These are phyloP conservation scores for Phytophthora parvispora DNA, from an alignment of 352 stramenopile genomes.

Conservation along the genomic window DNA sequence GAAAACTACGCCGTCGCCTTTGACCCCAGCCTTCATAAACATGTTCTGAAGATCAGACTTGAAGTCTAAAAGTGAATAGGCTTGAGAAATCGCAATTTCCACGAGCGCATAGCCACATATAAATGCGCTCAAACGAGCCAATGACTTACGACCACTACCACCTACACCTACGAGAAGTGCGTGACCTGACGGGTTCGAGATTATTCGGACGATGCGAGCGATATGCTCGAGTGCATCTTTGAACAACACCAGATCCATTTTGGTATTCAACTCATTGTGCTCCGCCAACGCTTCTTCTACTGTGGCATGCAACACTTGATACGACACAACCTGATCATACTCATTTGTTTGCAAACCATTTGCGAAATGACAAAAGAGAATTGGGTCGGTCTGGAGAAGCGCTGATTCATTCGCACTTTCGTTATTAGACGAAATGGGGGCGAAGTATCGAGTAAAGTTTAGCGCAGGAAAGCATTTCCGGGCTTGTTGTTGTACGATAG, in stretches of 20 bases:
- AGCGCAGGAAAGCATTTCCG: slow-evolving; percentile 95
- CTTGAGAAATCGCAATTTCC: slow-evolving; percentile 93
- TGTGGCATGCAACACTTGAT: slow-evolving; percentile 66
- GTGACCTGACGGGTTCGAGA: slow-evolving; percentile 95
- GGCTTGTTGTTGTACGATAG: slow-evolving; percentile 89
- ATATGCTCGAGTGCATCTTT: slow-evolving; percentile 97
- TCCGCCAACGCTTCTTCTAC: slow-evolving; percentile 93
- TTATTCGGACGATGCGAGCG: slow-evolving; percentile 94
- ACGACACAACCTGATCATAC: slow-evolving; percentile 93
- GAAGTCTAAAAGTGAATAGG: slow-evolving; percentile 94
- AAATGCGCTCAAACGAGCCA: slow-evolving; percentile 92
- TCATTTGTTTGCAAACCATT: slow-evolving; percentile 88
- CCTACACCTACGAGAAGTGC: slow-evolving; percentile 96
- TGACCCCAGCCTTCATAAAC: slow-evolving; percentile 92
- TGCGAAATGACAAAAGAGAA: slow-evolving; percentile 96
- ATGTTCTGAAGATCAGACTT: slow-evolving; percentile 96
- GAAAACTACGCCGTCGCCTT: slow-evolving; percentile 94
- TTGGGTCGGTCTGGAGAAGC: slow-evolving; percentile 70
- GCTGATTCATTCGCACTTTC: slow-evolving; percentile 32
- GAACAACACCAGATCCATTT: slow-evolving; percentile 98
- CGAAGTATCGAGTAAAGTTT: slow-evolving; percentile 93
- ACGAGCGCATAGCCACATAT: slow-evolving; percentile 92
- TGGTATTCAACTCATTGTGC: slow-evolving; percentile 94
- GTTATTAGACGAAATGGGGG: slow-evolving; percentile 36
- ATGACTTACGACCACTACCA: slow-evolving; percentile 94